These are phyloP conservation scores for Fusarium newnesense DNA, from an alignment of 2,329 filamentous ascomycete genomes.

Conservation along the genomic window DNA sequence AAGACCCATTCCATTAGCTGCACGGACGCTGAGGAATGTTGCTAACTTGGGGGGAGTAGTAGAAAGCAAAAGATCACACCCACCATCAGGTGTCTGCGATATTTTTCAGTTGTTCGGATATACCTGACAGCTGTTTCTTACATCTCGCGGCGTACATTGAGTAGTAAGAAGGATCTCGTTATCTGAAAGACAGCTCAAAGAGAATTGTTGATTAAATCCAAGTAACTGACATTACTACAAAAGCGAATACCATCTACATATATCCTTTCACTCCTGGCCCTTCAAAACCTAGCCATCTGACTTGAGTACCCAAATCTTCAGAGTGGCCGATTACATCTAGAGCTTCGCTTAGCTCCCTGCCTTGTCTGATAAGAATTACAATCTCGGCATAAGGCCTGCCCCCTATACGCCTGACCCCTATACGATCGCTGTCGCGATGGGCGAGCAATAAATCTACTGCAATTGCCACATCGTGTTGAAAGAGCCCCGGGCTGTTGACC, in stretches of 20 bases:
- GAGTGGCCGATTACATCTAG: background rate
- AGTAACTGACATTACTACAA: background rate
- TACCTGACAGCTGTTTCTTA: too few species aligned
- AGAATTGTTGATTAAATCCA: background rate
- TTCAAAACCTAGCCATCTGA: background rate
- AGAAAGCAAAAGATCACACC: too few species aligned
- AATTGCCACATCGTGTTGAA: background rate
- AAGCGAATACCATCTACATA: background rate
- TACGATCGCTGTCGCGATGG: background rate
- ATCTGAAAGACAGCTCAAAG: background rate
- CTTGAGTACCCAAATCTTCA: background rate
- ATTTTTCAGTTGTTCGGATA: too few species aligned
- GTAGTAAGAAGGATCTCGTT: too few species aligned
- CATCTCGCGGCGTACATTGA: too few species aligned
- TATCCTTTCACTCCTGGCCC: background rate
- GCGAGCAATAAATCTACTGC: background rate
- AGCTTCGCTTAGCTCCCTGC: background rate
- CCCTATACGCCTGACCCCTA: background rate
- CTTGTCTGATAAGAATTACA: background rate
- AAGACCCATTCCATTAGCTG: too few species aligned
- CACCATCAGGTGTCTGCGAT: too few species aligned
- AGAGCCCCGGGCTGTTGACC: background rate
- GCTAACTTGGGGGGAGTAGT: too few species aligned
- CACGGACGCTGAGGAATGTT: too few species aligned
- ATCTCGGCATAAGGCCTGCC: background rate